Evolutionary conservation across 352 stramenopile genomes (phyloP), one percentile per base, ranked within the genome.

Genomic region (Phytophthora ramorum): DNA sequence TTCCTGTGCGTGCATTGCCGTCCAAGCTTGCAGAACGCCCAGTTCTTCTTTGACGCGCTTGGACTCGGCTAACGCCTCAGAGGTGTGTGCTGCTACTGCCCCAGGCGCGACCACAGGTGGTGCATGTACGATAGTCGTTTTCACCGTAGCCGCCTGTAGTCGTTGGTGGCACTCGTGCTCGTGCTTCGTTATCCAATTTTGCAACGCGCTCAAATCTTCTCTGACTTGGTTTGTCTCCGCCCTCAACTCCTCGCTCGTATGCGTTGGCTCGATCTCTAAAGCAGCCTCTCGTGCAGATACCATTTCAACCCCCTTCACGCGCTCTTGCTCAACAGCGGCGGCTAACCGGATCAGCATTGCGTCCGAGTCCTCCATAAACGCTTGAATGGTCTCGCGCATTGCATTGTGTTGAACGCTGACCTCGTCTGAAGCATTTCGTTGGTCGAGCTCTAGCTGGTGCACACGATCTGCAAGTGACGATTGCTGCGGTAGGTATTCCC

Each of bases 1-100:
- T 35, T 89, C 81, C 14, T 77, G 48, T 1, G 79, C 66, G 30
- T 90, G 81, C 14, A 66, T 73, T 13, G 57, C 40, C 3, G 62
- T 78, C 81, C 81, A 90, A 3, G 34, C 48, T 41, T 80, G 77
- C 12, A 90, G 69, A 24, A 51, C 50, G 1, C 64, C 46, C 17
- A 89, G 26, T 16, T 68, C 40, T 30, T 70, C 34, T 19, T 57
- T 63, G 7, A 61, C 28, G 35, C 45, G 45, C 13, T 37, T 52
- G 5, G n/a, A 48, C 2, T 44, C 47, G 1, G 8, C 22, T 44
- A 47, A 13, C 13, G 17, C 22, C 13, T 63, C 30, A 16, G 46
- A 20, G 4, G 5, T 20, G 19, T 19, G 26, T n/a, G 20, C 28
- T 19, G 10, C 13, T 20, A 44, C 49, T 12, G 19, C 20, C 7